phyloP scores from a whole-genome alignment of 2,329 filamentous ascomycete genomes.

The Thielaviopsis cerberus region DNA sequence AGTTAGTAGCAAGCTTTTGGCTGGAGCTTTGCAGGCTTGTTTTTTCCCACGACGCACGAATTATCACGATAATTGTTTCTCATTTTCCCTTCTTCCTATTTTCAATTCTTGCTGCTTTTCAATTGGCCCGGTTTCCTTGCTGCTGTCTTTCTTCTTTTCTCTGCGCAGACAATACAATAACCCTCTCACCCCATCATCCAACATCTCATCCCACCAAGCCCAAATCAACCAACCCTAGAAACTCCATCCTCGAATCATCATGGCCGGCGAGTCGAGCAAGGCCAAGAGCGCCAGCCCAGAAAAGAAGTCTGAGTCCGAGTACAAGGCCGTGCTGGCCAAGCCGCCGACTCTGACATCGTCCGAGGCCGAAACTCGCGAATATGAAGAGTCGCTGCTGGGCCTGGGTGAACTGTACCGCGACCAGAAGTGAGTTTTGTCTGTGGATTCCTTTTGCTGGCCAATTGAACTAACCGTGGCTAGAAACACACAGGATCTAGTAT shows the following conservation, averaged over 20 bases:
- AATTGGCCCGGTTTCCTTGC: too few species aligned
- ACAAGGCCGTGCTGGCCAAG: conserved; percentile 75
- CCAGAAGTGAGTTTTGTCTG: conserved; percentile 42
- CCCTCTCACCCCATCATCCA: too few species aligned
- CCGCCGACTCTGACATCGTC: conserved; percentile 56
- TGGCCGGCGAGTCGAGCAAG: conserved; percentile 51
- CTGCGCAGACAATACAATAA: too few species aligned
- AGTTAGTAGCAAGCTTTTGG: too few species aligned
- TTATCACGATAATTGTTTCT: not conserved
- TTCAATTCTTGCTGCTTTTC: too few species aligned
- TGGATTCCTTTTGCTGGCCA: conserved; percentile 1
- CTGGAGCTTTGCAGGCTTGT: not conserved
- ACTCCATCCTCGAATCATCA: too few species aligned
- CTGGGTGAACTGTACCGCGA: conserved; percentile 87
- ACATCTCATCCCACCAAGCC: not conserved
- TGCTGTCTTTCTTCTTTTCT: too few species aligned
- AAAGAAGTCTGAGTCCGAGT: conserved; percentile 62
- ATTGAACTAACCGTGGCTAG: conserved; percentile 23
- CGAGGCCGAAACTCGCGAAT: conserved; percentile 75
- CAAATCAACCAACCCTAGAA: too few species aligned
- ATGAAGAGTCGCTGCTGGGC: conserved; percentile 72
- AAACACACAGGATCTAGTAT: conserved; percentile 67
- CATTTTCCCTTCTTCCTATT: not conserved
- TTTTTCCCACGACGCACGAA: conserved; percentile 5
- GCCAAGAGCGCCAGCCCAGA: conserved; percentile 5